Evolutionary conservation across 257 asterid species (phyloP).

Genomic region (Solanum chiquidenum): DNA sequence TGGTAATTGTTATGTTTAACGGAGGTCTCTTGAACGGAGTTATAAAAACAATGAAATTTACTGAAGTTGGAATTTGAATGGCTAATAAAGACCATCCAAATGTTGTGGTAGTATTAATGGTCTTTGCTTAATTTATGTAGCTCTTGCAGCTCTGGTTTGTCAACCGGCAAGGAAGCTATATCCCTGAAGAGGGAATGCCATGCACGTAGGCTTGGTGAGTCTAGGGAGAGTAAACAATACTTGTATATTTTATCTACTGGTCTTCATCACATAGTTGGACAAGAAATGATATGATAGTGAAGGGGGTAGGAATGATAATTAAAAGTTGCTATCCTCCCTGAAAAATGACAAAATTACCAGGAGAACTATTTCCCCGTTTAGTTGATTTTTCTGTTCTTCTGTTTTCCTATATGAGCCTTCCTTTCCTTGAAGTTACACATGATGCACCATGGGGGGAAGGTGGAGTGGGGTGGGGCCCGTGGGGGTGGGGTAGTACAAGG

Average conservation of each 20-base stretch:
- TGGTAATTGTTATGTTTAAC: neutral
- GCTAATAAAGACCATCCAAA: neutral
- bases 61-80: neutral
- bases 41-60: neutral
- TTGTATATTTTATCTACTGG: neutral
- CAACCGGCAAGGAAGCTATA: constrained; percentile 59
- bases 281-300: neutral
- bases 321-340: neutral
- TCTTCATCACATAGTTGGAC: neutral
- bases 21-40: neutral
- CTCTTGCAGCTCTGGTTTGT: constrained; percentile 55
- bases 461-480: neutral
- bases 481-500: neutral
- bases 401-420: neutral
- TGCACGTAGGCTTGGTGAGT: constrained; percentile 63
- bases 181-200: constrained; percentile 45
- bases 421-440: neutral
- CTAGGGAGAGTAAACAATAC: neutral
- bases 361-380: neutral
- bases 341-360: neutral
- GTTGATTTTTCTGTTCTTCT: neutral
- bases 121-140: constrained; percentile 21
- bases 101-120: neutral
- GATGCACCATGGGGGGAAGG: neutral
- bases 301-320: neutral